Conservation (phyloP, 306 rosid species). For the Sesbania bispinosa region DNA sequence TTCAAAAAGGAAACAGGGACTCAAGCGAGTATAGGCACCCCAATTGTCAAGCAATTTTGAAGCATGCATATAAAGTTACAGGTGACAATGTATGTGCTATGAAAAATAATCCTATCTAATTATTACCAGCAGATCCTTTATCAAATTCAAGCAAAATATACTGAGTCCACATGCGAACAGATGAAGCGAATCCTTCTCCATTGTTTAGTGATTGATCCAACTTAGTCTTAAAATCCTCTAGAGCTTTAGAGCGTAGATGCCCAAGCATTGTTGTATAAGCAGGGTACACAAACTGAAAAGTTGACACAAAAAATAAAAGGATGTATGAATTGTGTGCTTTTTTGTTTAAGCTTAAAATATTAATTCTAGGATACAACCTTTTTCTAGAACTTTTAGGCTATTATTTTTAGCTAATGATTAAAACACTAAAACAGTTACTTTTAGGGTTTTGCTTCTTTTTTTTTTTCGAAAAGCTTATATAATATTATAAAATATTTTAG, state of each 20-base stretch:
- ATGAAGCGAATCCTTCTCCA: conserved; percentile 76
- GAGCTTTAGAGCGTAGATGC: conserved; percentile 57
- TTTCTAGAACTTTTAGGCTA: too few species aligned
- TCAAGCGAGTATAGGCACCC: conserved; percentile 5
- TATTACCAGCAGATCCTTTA: conserved; percentile 67
- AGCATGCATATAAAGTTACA: conserved; percentile 15
- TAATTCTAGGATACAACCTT: too few species aligned
- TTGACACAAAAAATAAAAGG: conserved; percentile 16
- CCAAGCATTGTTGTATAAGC: conserved; percentile 62
- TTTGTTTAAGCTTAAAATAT: too few species aligned
- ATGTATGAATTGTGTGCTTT: conserved; percentile 9
- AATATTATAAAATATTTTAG: too few species aligned
- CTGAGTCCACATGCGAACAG: conserved; percentile 40
- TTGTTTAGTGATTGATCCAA: conserved; percentile 59
- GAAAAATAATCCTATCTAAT: conserved; percentile 5
- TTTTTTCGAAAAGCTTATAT: too few species aligned
- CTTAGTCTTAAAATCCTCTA: conserved; percentile 55
- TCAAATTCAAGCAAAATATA: conserved; percentile 59
- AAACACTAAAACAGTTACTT: too few species aligned
- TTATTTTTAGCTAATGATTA: too few species aligned
- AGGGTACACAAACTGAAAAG: conserved; percentile 68
- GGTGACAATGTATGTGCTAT: not conserved
- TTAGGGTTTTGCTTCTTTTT: too few species aligned
- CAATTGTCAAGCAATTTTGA: conserved; percentile 2
- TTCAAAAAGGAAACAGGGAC: not conserved